A percentile compares a stretch with the other conserved stretches of the same genome.
These are phyloP conservation scores for Boletus rubescentipes DNA, from an alignment of 768 basidiomycete genomes.

Conservation along the genomic window DNA sequence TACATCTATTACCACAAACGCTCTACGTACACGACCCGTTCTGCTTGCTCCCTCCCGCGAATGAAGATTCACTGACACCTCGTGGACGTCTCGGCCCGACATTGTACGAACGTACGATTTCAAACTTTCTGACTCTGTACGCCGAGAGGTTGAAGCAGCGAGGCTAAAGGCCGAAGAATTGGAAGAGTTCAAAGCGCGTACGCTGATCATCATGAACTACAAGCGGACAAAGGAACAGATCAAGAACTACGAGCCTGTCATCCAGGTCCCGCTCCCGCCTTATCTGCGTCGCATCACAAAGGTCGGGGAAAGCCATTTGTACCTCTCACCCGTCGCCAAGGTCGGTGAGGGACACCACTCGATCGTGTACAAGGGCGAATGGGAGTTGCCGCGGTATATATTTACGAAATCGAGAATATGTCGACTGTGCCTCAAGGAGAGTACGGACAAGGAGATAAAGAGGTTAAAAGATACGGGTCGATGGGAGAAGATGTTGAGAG, in stretches of 20 bases:
- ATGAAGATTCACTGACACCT: not conserved
- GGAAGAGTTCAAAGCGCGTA: slow-evolving; percentile 11
- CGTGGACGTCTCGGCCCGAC: slow-evolving; percentile 34
- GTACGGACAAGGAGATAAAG: slow-evolving; percentile 23
- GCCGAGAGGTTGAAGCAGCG: slow-evolving; percentile 1
- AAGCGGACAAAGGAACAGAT: slow-evolving; percentile 18
- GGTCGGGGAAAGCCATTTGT: slow-evolving; percentile 47
- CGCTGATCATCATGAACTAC: slow-evolving; percentile 23
- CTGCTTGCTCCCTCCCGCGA: slow-evolving; percentile 25
- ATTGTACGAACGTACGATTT: slow-evolving; percentile 33
- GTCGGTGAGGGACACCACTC: slow-evolving; percentile 55
- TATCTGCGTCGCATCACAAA: slow-evolving; percentile 18
- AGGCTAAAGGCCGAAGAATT: slow-evolving; percentile 7
- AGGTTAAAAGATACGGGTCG: slow-evolving; percentile 23
- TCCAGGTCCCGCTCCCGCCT: slow-evolving; percentile 33
- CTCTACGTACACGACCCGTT: slow-evolving; percentile 47
- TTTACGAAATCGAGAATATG: slow-evolving; percentile 39
- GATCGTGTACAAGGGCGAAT: slow-evolving; percentile 47
- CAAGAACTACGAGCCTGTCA: slow-evolving; percentile 25
- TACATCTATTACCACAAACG: slow-evolving; percentile 39
- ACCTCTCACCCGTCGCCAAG: slow-evolving; percentile 38
- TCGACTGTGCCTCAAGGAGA: slow-evolving; percentile 36
- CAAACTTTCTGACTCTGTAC: not conserved
- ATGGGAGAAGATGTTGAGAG: slow-evolving; percentile 21
- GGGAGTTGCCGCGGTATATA: slow-evolving; percentile 48